Conservation (phyloP, 371 early-diverging fungal species). For the Phascolomyces articulosus region DNA sequence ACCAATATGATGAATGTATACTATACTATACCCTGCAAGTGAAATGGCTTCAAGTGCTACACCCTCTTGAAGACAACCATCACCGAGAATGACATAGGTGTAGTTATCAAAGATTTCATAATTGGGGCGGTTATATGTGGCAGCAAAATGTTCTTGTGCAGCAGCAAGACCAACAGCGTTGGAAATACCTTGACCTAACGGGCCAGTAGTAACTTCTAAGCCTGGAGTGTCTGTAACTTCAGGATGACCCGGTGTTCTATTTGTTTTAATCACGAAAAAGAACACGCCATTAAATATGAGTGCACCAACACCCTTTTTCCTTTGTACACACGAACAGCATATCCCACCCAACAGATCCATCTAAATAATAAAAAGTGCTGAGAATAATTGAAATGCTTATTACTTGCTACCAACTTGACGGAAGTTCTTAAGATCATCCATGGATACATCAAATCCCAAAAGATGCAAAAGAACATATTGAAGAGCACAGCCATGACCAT, state of each 20-base stretch:
- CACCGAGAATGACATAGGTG: slow-evolving; percentile 92
- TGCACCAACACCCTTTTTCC: no score
- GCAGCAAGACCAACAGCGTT: slow-evolving; percentile 97
- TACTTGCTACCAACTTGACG: slow-evolving; percentile 88
- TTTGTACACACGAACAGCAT: no score
- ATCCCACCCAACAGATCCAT: no score
- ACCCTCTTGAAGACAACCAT: slow-evolving; percentile 99
- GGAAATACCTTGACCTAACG: slow-evolving; percentile 96
- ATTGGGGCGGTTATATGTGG: slow-evolving; percentile 86
- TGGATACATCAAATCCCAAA: slow-evolving; percentile 83
- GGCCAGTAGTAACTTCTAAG: slow-evolving; percentile 98
- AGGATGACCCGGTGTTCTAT: slow-evolving; percentile 94
- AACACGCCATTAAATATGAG: no score
- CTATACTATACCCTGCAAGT: slow-evolving; percentile 82
- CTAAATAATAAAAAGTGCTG: no score
- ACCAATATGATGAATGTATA: no score
- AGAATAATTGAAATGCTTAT: not conserved
- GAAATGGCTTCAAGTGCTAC: slow-evolving; percentile 95
- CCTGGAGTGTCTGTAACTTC: slow-evolving; percentile 87
- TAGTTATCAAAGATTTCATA: slow-evolving; percentile 84
- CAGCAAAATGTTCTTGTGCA: slow-evolving; percentile 87
- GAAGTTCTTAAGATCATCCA: slow-evolving; percentile 96
- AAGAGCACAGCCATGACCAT: slow-evolving; percentile 98
- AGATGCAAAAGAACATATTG: slow-evolving; percentile 95
- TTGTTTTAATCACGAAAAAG: no score